A percentile compares a stretch with the other conserved stretches of the same genome.
Conservation (phyloP, 495 filamentous ascomycete species). For the Friedmanniomyces endolithicus region DNA sequence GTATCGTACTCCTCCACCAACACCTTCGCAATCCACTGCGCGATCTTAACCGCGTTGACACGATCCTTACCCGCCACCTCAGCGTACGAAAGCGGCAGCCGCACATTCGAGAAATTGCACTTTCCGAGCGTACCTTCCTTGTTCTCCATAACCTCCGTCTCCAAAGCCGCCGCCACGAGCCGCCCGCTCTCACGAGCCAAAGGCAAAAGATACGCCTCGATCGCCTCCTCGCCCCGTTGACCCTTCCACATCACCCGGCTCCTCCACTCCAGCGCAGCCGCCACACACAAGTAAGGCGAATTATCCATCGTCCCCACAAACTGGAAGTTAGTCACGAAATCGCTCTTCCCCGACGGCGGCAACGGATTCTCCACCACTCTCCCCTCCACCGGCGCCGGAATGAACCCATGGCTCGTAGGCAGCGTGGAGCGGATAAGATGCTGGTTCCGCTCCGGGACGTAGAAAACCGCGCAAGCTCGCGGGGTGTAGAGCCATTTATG, state of each 20-base stretch:
- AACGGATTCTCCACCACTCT: slow-evolving; percentile 49
- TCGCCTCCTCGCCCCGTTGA: slow-evolving; percentile 60
- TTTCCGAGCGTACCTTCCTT: slow-evolving; percentile 30
- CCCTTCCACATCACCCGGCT: slow-evolving; percentile 45
- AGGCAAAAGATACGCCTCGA: slow-evolving; percentile 43
- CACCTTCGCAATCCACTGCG: slow-evolving; percentile 44
- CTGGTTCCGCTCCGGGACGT: slow-evolving; percentile 65
- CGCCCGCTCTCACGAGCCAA: slow-evolving; percentile 50
- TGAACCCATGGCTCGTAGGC: slow-evolving; percentile 56
- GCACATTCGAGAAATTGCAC: slow-evolving; percentile 55
- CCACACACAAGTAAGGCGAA: slow-evolving; percentile 55
- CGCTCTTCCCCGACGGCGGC: slow-evolving; percentile 33
- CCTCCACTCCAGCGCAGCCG: slow-evolving; percentile 57
- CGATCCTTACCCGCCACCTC: slow-evolving; percentile 13
- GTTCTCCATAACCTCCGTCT: slow-evolving; percentile 54
- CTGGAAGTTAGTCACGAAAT: slow-evolving; percentile 61
- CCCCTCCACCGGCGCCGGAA: slow-evolving; percentile 31
- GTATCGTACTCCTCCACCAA: slow-evolving; percentile 48
- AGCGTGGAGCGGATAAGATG: slow-evolving; percentile 57
- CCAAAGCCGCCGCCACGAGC: slow-evolving; percentile 43
- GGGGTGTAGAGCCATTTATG: slow-evolving; percentile 91
- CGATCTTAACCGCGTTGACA: slow-evolving; percentile 27
- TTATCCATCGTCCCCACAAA: slow-evolving; percentile 67
- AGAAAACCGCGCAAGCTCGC: slow-evolving; percentile 66
- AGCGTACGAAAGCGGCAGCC: slow-evolving; percentile 48